These are phyloP conservation scores for Chlorophyllum brunneum DNA, from an alignment of 768 basidiomycete genomes.

Conservation along the genomic window DNA sequence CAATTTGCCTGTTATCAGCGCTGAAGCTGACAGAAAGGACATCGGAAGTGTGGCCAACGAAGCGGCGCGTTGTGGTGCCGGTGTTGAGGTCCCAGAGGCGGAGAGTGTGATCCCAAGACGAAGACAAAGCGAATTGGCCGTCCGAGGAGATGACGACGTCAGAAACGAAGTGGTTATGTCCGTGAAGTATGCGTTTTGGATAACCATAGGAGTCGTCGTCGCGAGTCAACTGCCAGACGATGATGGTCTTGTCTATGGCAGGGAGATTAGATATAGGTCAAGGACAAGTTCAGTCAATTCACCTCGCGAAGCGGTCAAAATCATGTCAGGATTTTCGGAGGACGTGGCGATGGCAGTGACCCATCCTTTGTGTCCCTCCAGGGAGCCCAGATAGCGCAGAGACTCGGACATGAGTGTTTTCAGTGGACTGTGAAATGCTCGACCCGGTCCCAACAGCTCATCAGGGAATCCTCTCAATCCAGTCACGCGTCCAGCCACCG, in stretches of 20 bases:
- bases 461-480: constrained; percentile 19
- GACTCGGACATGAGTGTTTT: constrained; percentile 68
- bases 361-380: constrained; percentile 95
- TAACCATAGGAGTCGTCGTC: constrained; percentile 89
- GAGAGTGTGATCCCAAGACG: constrained; percentile 99
- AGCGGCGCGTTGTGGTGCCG: constrained; percentile 91
- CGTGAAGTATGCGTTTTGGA: constrained; percentile 96
- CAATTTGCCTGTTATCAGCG: constrained; percentile 99
- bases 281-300: constrained; percentile 22
- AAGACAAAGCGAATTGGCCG: constrained; percentile 98
- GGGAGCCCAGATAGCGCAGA: constrained; percentile 86
- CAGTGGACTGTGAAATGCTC: constrained; percentile 19
- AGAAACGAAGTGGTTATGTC: constrained; percentile 99
- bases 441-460: constrained; percentile 28
- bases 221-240: constrained; percentile 98
- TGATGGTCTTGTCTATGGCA: constrained; percentile 93
- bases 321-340: constrained; percentile 98
- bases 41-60: constrained; percentile 97
- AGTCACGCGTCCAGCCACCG: constrained; percentile 57
- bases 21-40: constrained; percentile 99
- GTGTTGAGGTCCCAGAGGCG: constrained; percentile 99
- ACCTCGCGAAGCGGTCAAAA: constrained; percentile 98
- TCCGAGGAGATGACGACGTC: constrained; percentile 99
- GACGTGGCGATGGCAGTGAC: constrained; percentile 98
- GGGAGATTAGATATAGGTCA: constrained; percentile 22